phyloP scores from a whole-genome alignment of 768 basidiomycete genomes.

The Cyathus striatus region DNA sequence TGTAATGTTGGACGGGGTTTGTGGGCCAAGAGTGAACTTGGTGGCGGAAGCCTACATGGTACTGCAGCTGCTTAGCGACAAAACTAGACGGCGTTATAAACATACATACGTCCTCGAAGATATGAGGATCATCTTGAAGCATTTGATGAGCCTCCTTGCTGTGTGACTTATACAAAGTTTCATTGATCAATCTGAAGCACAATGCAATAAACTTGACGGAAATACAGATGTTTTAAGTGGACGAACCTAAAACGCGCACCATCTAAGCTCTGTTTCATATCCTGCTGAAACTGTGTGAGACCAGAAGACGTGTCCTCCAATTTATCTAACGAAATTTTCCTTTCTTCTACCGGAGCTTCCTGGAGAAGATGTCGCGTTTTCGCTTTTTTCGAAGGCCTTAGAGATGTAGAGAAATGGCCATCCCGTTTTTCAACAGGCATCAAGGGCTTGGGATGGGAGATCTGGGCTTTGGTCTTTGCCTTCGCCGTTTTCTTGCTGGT shows the following conservation, averaged over 20 bases:
- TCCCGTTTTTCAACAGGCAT: slow-evolving; percentile 9
- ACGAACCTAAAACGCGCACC: slow-evolving; percentile 84
- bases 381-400: slow-evolving; percentile 8
- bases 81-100: slow-evolving; percentile 1
- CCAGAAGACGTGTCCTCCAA: slow-evolving; percentile 8
- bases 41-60: slow-evolving; percentile 86
- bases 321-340: slow-evolving; percentile 5
- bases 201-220: background rate
- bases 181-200: slow-evolving; percentile 75
- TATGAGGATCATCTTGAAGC: slow-evolving; percentile 78
- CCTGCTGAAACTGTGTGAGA: slow-evolving; percentile 70
- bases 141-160: slow-evolving; percentile 70
- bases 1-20: slow-evolving; percentile 86
- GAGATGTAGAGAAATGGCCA: slow-evolving; percentile 5
- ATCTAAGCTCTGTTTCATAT: slow-evolving; percentile 74
- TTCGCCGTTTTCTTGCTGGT: slow-evolving; percentile 2
- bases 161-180: slow-evolving; percentile 83
- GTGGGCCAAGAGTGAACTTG: slow-evolving; percentile 93
- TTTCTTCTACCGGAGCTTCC: slow-evolving; percentile 7
- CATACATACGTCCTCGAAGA: slow-evolving; percentile 73
- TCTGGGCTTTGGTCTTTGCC: slow-evolving; percentile 6
- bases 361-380: slow-evolving; percentile 9
- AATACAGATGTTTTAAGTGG: background rate
- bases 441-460: slow-evolving; percentile 16
- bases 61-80: slow-evolving; percentile 42